Evolutionary conservation across 176 grass and related monocot genomes (phyloP).

Genomic region (Puccinellia tenuiflora): DNA sequence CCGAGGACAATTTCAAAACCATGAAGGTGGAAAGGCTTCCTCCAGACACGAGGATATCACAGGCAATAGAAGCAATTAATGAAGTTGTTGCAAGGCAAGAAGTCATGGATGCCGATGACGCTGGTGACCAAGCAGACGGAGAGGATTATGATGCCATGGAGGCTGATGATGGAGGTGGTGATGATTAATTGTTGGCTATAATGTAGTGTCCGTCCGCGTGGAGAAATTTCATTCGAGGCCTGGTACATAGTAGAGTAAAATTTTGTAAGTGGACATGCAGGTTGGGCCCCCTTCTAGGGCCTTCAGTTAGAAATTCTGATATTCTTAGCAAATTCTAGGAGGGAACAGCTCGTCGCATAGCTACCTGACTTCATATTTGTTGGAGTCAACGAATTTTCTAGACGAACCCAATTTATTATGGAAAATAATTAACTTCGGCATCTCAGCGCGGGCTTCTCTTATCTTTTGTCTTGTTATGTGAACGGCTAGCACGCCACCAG

Average conservation of each 20-base stretch:
- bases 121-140: conserved; percentile 38
- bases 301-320: neutral
- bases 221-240: neutral
- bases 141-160: conserved; percentile 46
- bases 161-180: conserved; percentile 45
- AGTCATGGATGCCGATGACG: conserved; percentile 36
- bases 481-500: too few relatives aligned
- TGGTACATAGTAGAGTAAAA: neutral
- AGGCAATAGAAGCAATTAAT: conserved; percentile 32
- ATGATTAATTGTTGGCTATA: conserved; percentile 23
- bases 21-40: conserved; percentile 44
- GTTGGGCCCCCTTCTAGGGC: neutral
- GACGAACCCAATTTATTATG: neutral
- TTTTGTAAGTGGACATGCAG: neutral
- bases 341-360: neutral
- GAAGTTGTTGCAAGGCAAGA: conserved; percentile 16
- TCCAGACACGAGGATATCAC: neutral
- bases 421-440: neutral
- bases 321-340: neutral
- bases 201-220: neutral
- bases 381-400: neutral
- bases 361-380: neutral
- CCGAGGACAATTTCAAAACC: conserved; percentile 46
- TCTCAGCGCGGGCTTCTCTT: neutral
- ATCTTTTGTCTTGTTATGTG: neutral